Evolutionary conservation across 306 rosid genomes (phyloP), one percentile per base, ranked within the genome.

Genomic region (Lotus japonicus): DNA sequence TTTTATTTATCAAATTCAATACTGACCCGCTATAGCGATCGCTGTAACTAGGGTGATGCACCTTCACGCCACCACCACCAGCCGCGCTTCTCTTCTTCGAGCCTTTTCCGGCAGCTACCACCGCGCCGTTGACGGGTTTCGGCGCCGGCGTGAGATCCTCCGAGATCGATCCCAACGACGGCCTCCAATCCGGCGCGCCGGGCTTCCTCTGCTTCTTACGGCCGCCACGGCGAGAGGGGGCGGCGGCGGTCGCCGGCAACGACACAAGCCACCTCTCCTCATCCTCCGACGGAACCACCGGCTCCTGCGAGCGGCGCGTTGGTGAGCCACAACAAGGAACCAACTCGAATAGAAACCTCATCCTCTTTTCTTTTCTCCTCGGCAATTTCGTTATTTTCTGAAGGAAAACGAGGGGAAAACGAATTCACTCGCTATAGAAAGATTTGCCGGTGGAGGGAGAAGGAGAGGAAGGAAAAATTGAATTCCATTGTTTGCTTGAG

Each of bases 261-360:
- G 9, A 2, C 0, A 68, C 87, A 1, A 85, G 75, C 55, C 74
- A 77, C 14, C 70, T 68, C 2, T 67, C 79, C 9, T 81, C 84
- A 8, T 75, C 84, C 6, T 19, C 36, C 10, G 16, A 5, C 0
- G 31, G 28, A 6, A 18, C 21, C 0, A 36, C 19, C 1, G 59
- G 42, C 17, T 33, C 18, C 16, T 45, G 5, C 5, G 36, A 0
- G 5, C 23, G 48, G 2, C 31, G 59, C 2, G 36, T 2, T 7
- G 78, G 64, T 9, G 61, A 46, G 6, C 79, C 82, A 3, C 90
- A 84, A 48, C 92, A 89, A 2, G 84, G 19, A 0, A 85, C 81
- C 12, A 81, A 79, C 5, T 80, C 84, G 11, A 84, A 68, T 2
- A 82, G 59, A 75, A 81, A 80, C 68, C 59, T 87, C 92, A 89